phyloP scores from a whole-genome alignment of 1,284 basidiomycete genomes.

The Rhodotorula sp. region DNA sequence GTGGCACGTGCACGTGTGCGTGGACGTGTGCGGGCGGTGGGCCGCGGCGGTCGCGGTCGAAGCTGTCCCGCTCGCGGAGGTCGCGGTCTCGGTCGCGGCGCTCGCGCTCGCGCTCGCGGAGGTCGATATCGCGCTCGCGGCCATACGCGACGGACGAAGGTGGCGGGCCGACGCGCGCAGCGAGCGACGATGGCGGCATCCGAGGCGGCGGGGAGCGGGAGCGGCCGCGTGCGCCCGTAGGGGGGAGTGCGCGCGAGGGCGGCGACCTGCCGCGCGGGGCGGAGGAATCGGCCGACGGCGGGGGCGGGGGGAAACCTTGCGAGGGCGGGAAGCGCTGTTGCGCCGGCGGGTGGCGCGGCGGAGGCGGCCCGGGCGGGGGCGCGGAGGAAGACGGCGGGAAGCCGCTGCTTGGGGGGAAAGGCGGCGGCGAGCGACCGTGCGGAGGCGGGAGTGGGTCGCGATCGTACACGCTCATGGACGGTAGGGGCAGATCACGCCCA shows the following conservation, averaged over 20 bases:
- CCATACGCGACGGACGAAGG: no score
- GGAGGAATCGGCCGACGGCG: neutral
- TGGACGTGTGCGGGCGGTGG: no score
- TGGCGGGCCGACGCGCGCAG: neutral
- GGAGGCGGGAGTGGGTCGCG: neutral
- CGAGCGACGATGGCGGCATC: neutral
- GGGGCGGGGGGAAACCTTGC: neutral
- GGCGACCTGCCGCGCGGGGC: neutral
- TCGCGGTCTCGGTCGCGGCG: no score
- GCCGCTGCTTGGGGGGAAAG: neutral
- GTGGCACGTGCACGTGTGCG: no score
- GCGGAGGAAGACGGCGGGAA: neutral
- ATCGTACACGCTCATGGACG: neutral
- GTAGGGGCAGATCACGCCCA: neutral
- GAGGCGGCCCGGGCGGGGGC: neutral
- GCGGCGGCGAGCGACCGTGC: neutral
- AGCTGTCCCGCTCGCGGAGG: no score
- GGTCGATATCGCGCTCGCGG: neutral
- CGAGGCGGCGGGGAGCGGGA: constrained; percentile 1
- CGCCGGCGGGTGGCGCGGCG: neutral
- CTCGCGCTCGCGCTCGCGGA: neutral
- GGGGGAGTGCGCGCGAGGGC: neutral
- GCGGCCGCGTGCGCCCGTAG: neutral
- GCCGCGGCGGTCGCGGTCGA: no score
- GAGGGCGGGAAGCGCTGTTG: neutral